Base-by-base conservation (phyloP, 2,329 filamentous ascomycete species). In the Fusarium foetens region DNA sequence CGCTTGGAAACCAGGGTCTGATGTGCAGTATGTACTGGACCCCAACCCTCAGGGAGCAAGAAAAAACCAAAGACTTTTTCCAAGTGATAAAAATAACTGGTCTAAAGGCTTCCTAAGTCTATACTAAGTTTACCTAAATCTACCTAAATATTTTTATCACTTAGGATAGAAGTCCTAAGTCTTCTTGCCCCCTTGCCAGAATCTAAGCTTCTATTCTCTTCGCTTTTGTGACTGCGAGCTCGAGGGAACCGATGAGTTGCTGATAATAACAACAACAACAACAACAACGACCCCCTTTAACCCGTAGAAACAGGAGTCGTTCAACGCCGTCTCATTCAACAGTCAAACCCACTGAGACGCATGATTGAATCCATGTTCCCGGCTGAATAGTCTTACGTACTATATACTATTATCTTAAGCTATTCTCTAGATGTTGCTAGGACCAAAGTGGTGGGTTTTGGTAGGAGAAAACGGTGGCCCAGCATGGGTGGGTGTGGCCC, bases 381-480 rank as follows among this genome's bases (percentile, higher is more conserved):
- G 51, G 62, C 57, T 35, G 33, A 38, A 48, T 67, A 19, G 64
- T 63, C 29, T 63, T 43, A 42, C 42, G 43, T 39, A 43, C 51
- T 46, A 36, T 46, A 36, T 59, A 33, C 38, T 57, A 63, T 68
- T 35, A 29, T 58, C 45, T 42, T 39, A 54, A 58, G 27, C 41
- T 59, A 23, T 51, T 60, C 38, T 54, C 58, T 62, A 51, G 29
- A 31, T 59, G 49, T 29, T 70, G 49, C 64, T 58, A 52, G 35
- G 66, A 49, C 57, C 46, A 27, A 51, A 49, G 25, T 68, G 52
- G 57, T 48, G 49, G 54, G 35, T 35, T 58, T 27, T 58, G 27
- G 54, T 60, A 67, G 63, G 70, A 46, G 35, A 73, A 70, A 74
- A 60, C 63, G 71, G 64, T 72, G 71, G 39, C 38, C 49, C 49